Evolutionary conservation across 768 basidiomycete genomes (phyloP).

Genomic region (Cubamyces sp.): DNA sequence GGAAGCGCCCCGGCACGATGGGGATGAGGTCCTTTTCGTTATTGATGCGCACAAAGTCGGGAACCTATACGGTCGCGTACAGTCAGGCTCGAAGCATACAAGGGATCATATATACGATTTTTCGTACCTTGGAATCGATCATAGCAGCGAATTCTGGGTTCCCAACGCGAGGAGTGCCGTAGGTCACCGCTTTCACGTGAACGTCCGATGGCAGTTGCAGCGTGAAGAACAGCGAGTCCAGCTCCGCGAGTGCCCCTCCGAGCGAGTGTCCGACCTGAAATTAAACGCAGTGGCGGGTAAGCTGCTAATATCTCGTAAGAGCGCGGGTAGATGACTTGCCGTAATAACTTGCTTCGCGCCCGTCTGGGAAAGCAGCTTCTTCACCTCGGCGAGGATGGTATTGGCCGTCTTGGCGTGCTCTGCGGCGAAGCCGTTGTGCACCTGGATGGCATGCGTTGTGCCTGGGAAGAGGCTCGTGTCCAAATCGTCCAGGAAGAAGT

Average conservation of each 20-base stretch:
- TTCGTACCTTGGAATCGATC: constrained; percentile 48
- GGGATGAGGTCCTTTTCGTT: constrained; percentile 52
- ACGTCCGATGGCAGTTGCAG: constrained; percentile 35
- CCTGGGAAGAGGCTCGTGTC: constrained; percentile 59
- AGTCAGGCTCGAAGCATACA: constrained; percentile 34
- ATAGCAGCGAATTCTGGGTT: constrained; percentile 42
- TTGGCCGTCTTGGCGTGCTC: constrained; percentile 53
- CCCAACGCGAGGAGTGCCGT: constrained; percentile 57
- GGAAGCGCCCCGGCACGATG: constrained; percentile 56
- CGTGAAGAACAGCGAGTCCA: constrained; percentile 38
- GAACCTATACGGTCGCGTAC: constrained; percentile 23
- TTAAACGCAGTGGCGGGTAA: background rate
- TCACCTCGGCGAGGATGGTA: constrained; percentile 51
- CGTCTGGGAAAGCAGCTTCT: constrained; percentile 42
- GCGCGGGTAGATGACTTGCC: constrained; percentile 32
- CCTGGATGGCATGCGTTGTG: constrained; percentile 44
- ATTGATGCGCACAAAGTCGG: constrained; percentile 37
- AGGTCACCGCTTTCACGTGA: constrained; percentile 49
- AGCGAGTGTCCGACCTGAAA: constrained; percentile 39
- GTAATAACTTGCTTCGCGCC: constrained; percentile 47
- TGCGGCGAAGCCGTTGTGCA: constrained; percentile 57
- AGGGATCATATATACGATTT: constrained; percentile 29
- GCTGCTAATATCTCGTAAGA: background rate
- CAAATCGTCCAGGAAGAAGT: constrained; percentile 46
- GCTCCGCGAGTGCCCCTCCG: constrained; percentile 37